phyloP scores from a whole-genome alignment of 768 basidiomycete genomes.

The Chalciporus pseudorubinellus region DNA sequence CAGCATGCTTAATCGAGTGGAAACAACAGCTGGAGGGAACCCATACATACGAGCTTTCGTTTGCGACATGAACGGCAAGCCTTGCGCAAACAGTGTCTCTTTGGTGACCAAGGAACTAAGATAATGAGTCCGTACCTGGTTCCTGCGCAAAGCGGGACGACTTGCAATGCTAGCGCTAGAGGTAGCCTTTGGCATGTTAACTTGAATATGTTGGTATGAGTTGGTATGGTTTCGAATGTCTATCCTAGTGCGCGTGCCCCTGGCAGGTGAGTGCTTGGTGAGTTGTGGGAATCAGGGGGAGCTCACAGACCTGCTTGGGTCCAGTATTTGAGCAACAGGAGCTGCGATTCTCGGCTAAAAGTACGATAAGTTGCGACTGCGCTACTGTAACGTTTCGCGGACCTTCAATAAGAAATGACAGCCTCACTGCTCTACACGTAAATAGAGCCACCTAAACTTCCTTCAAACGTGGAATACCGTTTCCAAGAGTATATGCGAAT shows the following conservation, averaged over 20 bases:
- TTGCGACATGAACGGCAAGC: slow-evolving; percentile 82
- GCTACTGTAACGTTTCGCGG: neutral
- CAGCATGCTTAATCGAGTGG: slow-evolving; percentile 7
- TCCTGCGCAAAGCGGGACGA: slow-evolving; percentile 71
- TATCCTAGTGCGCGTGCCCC: slow-evolving; percentile 3
- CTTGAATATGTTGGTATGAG: slow-evolving; percentile 81
- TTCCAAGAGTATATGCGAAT: too few species aligned
- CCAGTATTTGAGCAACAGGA: neutral
- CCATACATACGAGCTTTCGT: slow-evolving; percentile 68
- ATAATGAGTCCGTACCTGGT: slow-evolving; percentile 51
- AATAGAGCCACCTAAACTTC: too few species aligned
- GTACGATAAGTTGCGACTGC: too few species aligned
- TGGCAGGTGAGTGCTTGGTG: neutral
- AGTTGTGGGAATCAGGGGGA: neutral
- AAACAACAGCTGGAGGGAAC: neutral
- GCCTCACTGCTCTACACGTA: too few species aligned
- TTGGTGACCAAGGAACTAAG: slow-evolving; percentile 9
- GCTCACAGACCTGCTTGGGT: neutral
- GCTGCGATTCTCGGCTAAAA: neutral
- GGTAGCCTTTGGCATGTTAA: slow-evolving; percentile 71
- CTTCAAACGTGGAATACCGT: too few species aligned
- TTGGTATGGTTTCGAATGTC: slow-evolving; percentile 1
- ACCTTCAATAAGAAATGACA: neutral
- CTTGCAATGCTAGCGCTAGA: slow-evolving; percentile 33
- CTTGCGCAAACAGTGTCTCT: slow-evolving; percentile 33